phyloP scores from a whole-genome alignment of 139 green algal species.

The Chara braunii region DNA sequence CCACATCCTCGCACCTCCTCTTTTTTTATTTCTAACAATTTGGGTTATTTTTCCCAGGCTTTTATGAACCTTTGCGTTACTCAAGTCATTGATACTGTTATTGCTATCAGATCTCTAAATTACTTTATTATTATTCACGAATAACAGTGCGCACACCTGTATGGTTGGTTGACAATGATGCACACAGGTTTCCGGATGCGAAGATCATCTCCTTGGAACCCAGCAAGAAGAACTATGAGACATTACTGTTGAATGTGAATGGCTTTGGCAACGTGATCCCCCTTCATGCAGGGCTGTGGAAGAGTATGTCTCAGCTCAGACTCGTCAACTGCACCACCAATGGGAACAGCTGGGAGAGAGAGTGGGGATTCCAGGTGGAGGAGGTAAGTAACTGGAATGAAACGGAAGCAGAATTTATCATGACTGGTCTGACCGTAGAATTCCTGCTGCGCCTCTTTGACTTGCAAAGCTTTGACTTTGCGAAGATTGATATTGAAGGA shows the following conservation, averaged over 20 bases:
- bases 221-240: not conserved
- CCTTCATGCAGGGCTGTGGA: not conserved
- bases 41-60: too few species aligned
- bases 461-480: conserved; percentile 14
- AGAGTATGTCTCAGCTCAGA: not conserved
- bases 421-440: conserved; percentile 6
- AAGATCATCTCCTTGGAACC: conserved; percentile 8
- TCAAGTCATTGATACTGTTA: too few species aligned
- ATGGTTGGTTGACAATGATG: too few species aligned
- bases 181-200: not conserved
- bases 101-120: too few species aligned
- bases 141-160: too few species aligned
- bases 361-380: not conserved
- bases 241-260: not conserved
- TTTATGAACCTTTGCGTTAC: too few species aligned
- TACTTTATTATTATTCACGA: too few species aligned
- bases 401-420: not conserved
- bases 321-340: not conserved
- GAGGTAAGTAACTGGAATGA: not conserved
- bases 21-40: too few species aligned
- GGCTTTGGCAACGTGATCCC: not conserved
- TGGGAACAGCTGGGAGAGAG: not conserved
- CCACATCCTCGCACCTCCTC: too few species aligned
- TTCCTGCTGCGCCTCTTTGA: conserved; percentile 13
- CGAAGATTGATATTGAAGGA: conserved; percentile 32